These are phyloP conservation scores for Tetrastigma voinierianum DNA, from an alignment of 164 flowering plant genomes.

Conservation along the genomic window DNA sequence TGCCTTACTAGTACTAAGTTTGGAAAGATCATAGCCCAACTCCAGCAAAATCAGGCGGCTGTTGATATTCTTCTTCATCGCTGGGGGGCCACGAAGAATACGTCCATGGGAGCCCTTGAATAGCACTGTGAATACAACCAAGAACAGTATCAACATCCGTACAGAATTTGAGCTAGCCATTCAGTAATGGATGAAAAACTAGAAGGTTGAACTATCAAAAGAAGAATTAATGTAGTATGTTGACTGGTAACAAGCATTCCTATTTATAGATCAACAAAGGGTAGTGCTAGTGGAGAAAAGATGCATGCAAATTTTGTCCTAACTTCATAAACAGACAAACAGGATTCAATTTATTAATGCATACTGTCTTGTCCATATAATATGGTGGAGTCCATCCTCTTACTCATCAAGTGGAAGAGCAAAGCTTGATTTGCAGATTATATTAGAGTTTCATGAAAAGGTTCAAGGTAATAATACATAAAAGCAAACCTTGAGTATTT, in stretches of 20 bases:
- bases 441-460: too few relatives aligned
- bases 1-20: not conserved
- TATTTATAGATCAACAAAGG: not conserved
- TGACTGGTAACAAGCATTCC: not conserved
- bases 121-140: not conserved
- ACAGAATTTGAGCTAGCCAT: not conserved
- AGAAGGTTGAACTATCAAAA: not conserved
- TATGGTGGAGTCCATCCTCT: not conserved
- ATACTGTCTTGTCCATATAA: not conserved
- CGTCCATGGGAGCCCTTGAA: not conserved
- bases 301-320: not conserved
- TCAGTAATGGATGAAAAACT: not conserved
- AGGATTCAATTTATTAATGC: too few relatives aligned
- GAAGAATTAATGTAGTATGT: not conserved
- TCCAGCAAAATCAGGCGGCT: constrained; percentile 2
- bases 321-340: not conserved
- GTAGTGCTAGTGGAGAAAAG: constrained; percentile 1
- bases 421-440: too few relatives aligned
- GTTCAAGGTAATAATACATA: too few relatives aligned
- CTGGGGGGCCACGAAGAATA: not conserved
- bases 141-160: not conserved
- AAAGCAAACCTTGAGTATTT: too few relatives aligned
- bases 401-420: too few relatives aligned
- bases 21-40: constrained; percentile 11
- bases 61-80: not conserved